Conservation (phyloP, 148 eudicot genomes). For the Hydrangea macrophylla region DNA sequence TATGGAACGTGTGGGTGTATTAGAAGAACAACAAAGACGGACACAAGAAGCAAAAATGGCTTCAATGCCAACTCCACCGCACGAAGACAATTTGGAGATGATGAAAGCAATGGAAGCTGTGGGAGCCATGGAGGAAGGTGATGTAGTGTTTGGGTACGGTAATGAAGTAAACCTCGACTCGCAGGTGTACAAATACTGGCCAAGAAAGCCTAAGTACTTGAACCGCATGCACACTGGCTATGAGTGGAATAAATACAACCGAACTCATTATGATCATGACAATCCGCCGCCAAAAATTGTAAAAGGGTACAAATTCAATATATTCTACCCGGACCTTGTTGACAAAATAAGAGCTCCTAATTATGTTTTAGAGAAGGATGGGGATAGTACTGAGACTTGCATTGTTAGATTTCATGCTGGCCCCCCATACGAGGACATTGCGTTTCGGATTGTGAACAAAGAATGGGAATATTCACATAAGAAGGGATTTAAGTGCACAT, state of each 20-base stretch:
- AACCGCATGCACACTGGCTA: conserved; percentile 98
- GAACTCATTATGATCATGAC: conserved; percentile 96
- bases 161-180: conserved; percentile 88
- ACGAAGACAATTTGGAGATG: conserved; percentile 80
- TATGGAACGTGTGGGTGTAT: conserved; percentile 64
- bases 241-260: conserved; percentile 99
- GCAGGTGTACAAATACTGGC: conserved; percentile 91
- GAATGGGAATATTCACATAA: conserved; percentile 99
- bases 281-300: conserved; percentile 95
- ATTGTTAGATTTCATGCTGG: conserved; percentile 94
- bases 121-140: conserved; percentile 96
- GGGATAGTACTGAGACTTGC: conserved; percentile 90
- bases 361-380: conserved; percentile 77
- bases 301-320: conserved; percentile 97
- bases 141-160: conserved; percentile 76
- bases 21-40: conserved; percentile 65
- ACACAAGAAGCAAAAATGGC: conserved; percentile 75
- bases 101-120: conserved; percentile 73
- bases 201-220: conserved; percentile 95
- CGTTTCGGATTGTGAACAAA: conserved; percentile 83
- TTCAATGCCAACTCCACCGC: conserved; percentile 52
- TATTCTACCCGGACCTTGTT: conserved; percentile 95
- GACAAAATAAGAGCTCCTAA: conserved; percentile 86
- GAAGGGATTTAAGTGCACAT: conserved; percentile 93
- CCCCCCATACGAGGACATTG: conserved; percentile 99